Evolutionary conservation across 169 alveolate genomes (phyloP), one percentile per base, ranked within the genome.

Genomic region (Babesia divergens): DNA sequence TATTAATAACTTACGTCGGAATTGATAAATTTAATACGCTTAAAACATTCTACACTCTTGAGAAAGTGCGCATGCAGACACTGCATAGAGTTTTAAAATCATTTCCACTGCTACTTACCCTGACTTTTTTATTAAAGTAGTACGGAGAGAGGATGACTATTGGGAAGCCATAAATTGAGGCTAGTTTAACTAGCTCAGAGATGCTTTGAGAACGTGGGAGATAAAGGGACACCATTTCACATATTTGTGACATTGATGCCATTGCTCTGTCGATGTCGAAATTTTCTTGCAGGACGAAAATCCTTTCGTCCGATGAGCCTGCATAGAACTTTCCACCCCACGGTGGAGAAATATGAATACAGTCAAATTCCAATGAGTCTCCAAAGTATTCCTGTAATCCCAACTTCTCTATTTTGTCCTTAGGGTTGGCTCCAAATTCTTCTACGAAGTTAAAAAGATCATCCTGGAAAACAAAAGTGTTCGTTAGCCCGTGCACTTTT

Each of bases 301-400:
- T 22, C 20, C 31, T 68, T 53, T 60, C 64, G 20, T 43, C 43
- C 34, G 40, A 2, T 16, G 66, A 16, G 20, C 87, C 87, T 20
- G 54, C 24, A 32, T 79, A 79, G 44, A 50, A 13, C 47, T 42
- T 69, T 37, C 87, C 82, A 2, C 87, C 87, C 87, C 87, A 79
- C 29, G 87, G 87, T 24, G 87, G 87, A 1, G 87, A 79, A 29
- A 69, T 32, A 32, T 44, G 62, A 8, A 55, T 31, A 40, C 75
- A 68, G 71, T 66, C 76, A 44, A 68, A 79, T 8, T 29, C 32
- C 32, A 40, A 80, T 20, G 60, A 26, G 11, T 75, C 71, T 20
- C 34, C 37, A 50, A 50, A 54, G 38, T 40, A 16, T 6, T 58
- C 40, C 58, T 43, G 46, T 13, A 54, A 32, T 22, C 87, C 87